A percentile compares a stretch with the other conserved stretches of the same genome.
These are phyloP conservation scores for Paxillus rubicundulus DNA, from an alignment of 768 basidiomycete species.

Conservation along the genomic window DNA sequence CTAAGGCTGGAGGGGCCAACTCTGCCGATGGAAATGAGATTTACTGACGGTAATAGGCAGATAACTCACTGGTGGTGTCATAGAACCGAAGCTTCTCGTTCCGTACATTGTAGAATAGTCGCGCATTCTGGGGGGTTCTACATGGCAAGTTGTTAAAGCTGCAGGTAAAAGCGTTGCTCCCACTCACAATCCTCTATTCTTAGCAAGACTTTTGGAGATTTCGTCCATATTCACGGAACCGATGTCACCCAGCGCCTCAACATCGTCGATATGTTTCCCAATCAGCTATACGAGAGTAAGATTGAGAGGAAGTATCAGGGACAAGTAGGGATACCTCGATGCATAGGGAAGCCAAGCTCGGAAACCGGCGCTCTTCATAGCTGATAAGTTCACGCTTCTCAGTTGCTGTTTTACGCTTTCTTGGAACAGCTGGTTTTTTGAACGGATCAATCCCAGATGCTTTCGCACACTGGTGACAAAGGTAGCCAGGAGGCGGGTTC, in stretches of 20 bases:
- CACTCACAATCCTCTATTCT: conserved; percentile 77
- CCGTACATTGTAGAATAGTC: conserved; percentile 76
- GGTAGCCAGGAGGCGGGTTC: conserved; percentile 65
- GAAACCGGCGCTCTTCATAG: conserved; percentile 69
- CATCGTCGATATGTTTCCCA: conserved; percentile 81
- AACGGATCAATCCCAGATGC: conserved; percentile 78
- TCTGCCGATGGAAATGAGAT: conserved; percentile 41
- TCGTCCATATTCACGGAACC: conserved; percentile 81
- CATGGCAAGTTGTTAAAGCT: neutral
- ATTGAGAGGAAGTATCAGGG: neutral
- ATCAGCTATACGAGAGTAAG: conserved; percentile 53
- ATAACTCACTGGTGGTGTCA: conserved; percentile 83
- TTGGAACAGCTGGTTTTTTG: conserved; percentile 66
- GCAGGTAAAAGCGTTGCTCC: neutral
- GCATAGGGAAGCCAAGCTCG: conserved; percentile 74
- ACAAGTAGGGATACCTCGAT: conserved; percentile 52
- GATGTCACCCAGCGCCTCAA: conserved; percentile 87
- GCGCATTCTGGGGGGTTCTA: conserved; percentile 77
- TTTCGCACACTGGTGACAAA: conserved; percentile 85
- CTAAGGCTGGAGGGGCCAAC: conserved; percentile 63
- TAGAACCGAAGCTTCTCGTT: conserved; percentile 72
- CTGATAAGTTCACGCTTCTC: conserved; percentile 68
- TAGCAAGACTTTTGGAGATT: conserved; percentile 78
- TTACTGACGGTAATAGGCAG: neutral
- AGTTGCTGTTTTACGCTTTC: conserved; percentile 58